Percentiles rank a stretch among this genome's conserved stretches.
phyloP scores from a whole-genome alignment of 768 basidiomycete species.

The Mycena haematopus region DNA sequence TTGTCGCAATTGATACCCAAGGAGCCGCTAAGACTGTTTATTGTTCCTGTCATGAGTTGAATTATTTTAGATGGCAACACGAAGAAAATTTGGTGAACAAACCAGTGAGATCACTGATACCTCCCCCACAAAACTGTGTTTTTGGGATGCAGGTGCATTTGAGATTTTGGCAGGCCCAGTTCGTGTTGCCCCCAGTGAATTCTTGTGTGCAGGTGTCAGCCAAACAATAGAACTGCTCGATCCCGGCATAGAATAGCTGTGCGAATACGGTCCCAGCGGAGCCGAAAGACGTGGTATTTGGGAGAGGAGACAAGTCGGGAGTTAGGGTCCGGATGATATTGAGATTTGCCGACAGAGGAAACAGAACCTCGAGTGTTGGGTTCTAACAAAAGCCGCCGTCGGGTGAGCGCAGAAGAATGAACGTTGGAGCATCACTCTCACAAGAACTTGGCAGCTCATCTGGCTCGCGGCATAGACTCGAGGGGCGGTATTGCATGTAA shows the following conservation, averaged over 20 bases:
- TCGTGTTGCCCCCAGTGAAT: slow-evolving; percentile 48
- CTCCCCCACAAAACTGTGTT: slow-evolving; percentile 78
- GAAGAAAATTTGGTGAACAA: slow-evolving; percentile 13
- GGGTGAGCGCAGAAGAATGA: background rate
- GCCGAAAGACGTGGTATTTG: slow-evolving; percentile 67
- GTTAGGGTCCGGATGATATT: slow-evolving; percentile 83
- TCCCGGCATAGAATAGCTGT: slow-evolving; percentile 79
- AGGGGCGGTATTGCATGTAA: slow-evolving; percentile 75
- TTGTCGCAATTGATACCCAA: slow-evolving; percentile 73
- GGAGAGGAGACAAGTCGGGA: slow-evolving; percentile 69
- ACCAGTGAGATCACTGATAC: slow-evolving; percentile 13
- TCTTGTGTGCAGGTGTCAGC: slow-evolving; percentile 76
- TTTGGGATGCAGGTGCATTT: slow-evolving; percentile 73
- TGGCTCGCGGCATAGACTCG: slow-evolving; percentile 80
- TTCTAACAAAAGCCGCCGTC: slow-evolving; percentile 58
- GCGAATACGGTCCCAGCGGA: slow-evolving; percentile 59
- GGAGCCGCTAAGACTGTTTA: slow-evolving; percentile 69
- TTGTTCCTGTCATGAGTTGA: slow-evolving; percentile 48
- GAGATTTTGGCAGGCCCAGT: slow-evolving; percentile 78
- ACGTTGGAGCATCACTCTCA: slow-evolving; percentile 50
- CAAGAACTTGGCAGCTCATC: slow-evolving; percentile 85
- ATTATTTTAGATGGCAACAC: slow-evolving; percentile 40
- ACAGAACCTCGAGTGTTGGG: slow-evolving; percentile 81
- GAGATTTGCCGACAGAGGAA: slow-evolving; percentile 71
- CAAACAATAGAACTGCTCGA: slow-evolving; percentile 88